Evolutionary conservation across 2,329 filamentous ascomycete genomes (phyloP), one percentile per base, ranked within the genome.

Genomic region (Sclerotinia borealis): DNA sequence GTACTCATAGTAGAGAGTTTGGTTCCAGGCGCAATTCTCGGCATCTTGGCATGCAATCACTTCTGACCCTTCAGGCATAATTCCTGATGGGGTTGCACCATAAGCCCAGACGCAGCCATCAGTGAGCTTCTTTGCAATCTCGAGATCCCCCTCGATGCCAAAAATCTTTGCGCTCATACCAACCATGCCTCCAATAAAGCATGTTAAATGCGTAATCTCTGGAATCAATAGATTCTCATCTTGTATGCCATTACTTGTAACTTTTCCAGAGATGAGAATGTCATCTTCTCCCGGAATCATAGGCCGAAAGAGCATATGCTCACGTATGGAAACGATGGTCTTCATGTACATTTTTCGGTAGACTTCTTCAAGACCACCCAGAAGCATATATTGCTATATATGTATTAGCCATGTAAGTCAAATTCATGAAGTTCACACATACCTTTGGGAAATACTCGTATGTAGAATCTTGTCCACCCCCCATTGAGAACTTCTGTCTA

Each of bases 271-370:
- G 65, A 95, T 85, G 3, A 95, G 80, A n/a, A 95, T 83, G 65
- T 93, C 85, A 59, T 83, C 83, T 60, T 84, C 79, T 8, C 82
- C 79, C 8, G 85, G 83, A 25, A 86, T 83, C 85, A 95, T 89
- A 0, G 92, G 92, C 6, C 88, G 83, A 76, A 85, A 96, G 63
- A 96, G 84, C 11, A 96, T 80, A 74, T 90, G 83, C 67, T 91
- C 81, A 68, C 89, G 89, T 41, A 88, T 84, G 0, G 85, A 85
- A 6, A 88, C 83, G 36, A 88, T 83, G 4, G 86, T 83, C 63
- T 83, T 84, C 64, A 88, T 80, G 73, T 96, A 92, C 76, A 96
- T 83, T 25, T 81, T 82, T 65, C 82, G 80, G 75, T 96, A 96
- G 73, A 92, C 90, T 36, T 81, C 77, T 66, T 88, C 85, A 1